Evolutionary conservation across 148 eudicot genomes (phyloP), one percentile per base, ranked within the genome.

Genomic region (Vaccinium macrocarpon): DNA sequence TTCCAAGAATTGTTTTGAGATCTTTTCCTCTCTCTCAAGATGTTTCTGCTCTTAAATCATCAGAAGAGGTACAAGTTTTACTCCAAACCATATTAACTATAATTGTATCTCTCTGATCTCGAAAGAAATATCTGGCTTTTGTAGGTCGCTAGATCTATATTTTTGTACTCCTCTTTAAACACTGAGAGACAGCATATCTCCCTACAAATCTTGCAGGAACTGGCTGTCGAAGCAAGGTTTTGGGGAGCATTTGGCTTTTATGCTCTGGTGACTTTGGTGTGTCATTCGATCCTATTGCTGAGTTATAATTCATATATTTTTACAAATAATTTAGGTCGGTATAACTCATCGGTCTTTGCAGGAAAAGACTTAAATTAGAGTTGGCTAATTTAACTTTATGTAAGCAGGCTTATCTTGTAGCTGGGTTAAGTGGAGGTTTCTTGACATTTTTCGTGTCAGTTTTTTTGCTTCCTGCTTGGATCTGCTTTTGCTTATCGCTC

Each of bases 191-290:
- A 59, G 23, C 77, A 48, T 75, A 68, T 81, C 55, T 81, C 50
- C 49, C 84, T 29, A 23, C 81, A 76, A 74, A 74, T 80, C 52
- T 86, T 90, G 86, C 92, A 97, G 98, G 93, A 88, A 68, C 87
- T 88, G 82, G 92, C 82, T 82, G 90, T 86, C 74, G 96, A 93
- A 87, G 92, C 91, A 80, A 88, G 91, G 84, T 95, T 95, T 86
- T 97, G 96, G 98, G 99, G 99, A 89, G 96, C 94, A 76, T 97
- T 90, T 92, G 99, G 98, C 73, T 90, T 87, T 77, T 97, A 97
- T 88, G 88, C 96, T 81, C 56, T 93, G 68, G 71, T 93, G 18
- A 95, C 95, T 46, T 74, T 91, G 96, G 99, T 97, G 87, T 86
- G 94, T 85, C 21, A 73, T 55, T n/a, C 25, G 62, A 2, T 79